Conservation (phyloP, 1,139 yeast genomes). For the Blastobotrys malaysiensis region DNA sequence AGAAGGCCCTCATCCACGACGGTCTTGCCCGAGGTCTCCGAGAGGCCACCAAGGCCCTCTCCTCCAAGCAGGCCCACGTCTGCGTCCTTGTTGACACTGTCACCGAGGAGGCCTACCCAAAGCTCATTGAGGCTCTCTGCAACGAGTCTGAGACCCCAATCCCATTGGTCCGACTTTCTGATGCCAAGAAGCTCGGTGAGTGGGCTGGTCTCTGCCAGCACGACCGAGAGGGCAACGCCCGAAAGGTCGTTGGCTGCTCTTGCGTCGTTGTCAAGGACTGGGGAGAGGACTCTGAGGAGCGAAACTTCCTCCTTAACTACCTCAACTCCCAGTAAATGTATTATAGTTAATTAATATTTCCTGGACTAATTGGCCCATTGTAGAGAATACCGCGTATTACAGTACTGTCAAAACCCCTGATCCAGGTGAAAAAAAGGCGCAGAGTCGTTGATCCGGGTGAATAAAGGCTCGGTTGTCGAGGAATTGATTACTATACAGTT, state of each 20-base stretch:
- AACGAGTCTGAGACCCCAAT: constrained; percentile 95
- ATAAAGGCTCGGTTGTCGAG: too few species aligned
- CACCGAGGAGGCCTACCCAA: constrained; percentile 94
- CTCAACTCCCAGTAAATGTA: constrained; percentile 72
- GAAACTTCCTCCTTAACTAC: constrained; percentile 94
- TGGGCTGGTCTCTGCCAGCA: constrained; percentile 99
- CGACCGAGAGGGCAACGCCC: constrained; percentile 99
- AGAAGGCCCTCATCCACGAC: constrained; percentile 97
- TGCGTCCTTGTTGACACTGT: constrained; percentile 98
- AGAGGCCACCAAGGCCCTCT: constrained; percentile 98
- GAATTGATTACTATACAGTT: background rate
- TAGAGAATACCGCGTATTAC: too few species aligned
- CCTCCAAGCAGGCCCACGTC: constrained; percentile 93
- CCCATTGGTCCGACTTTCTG: constrained; percentile 98
- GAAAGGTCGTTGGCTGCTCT: constrained; percentile 99
- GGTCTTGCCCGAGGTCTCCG: constrained; percentile 99
- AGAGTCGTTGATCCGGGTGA: too few species aligned
- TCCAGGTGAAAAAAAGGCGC: background rate
- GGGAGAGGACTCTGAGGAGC: constrained; percentile 99
- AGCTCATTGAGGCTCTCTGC: constrained; percentile 98
- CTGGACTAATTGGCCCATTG: background rate
- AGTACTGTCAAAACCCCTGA: too few species aligned
- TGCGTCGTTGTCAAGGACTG: constrained; percentile 99
- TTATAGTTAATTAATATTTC: background rate
- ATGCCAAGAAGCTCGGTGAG: constrained; percentile 99